Conservation (phyloP, 2,329 filamentous ascomycete species). For the Penicillium sp. region DNA sequence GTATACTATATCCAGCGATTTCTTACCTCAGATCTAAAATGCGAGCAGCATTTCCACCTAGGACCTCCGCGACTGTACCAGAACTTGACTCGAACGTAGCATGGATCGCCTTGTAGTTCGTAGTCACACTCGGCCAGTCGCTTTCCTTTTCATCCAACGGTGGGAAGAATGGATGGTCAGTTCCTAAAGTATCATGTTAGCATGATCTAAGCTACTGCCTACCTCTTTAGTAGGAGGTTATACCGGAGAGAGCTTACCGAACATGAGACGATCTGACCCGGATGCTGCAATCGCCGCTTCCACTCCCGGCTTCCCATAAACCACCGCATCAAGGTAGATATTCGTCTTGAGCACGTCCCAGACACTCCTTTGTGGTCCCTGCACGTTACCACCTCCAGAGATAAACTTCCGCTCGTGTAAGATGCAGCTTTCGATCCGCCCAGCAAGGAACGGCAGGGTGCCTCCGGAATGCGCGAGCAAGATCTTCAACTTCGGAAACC, state of each 20-base stretch:
- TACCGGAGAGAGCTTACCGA: slow-evolving; percentile 33
- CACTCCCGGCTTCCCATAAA: slow-evolving; percentile 60
- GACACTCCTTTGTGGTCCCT: slow-evolving; percentile 61
- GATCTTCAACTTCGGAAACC: slow-evolving; percentile 70
- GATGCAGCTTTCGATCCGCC: slow-evolving; percentile 86
- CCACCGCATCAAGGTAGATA: slow-evolving; percentile 79
- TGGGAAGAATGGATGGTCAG: slow-evolving; percentile 53
- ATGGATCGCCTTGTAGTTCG: slow-evolving; percentile 52
- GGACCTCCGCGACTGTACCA: slow-evolving; percentile 39
- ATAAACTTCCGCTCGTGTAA: slow-evolving; percentile 79
- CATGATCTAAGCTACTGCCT: neutral
- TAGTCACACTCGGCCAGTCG: slow-evolving; percentile 54
- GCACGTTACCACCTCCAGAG: slow-evolving; percentile 64
- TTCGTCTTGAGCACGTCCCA: slow-evolving; percentile 74
- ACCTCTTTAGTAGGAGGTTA: neutral
- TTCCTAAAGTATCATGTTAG: slow-evolving; percentile 33
- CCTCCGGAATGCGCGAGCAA: slow-evolving; percentile 88
- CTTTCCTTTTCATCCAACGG: slow-evolving; percentile 40
- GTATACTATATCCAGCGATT: neutral
- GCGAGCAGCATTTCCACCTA: slow-evolving; percentile 52
- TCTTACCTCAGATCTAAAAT: slow-evolving; percentile 43
- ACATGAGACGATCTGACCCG: slow-evolving; percentile 46
- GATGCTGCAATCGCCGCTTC: slow-evolving; percentile 78
- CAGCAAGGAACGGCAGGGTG: slow-evolving; percentile 85
- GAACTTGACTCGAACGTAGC: slow-evolving; percentile 40